Conservation (phyloP, 768 basidiomycete species). For the Coprinellus micaceus region DNA sequence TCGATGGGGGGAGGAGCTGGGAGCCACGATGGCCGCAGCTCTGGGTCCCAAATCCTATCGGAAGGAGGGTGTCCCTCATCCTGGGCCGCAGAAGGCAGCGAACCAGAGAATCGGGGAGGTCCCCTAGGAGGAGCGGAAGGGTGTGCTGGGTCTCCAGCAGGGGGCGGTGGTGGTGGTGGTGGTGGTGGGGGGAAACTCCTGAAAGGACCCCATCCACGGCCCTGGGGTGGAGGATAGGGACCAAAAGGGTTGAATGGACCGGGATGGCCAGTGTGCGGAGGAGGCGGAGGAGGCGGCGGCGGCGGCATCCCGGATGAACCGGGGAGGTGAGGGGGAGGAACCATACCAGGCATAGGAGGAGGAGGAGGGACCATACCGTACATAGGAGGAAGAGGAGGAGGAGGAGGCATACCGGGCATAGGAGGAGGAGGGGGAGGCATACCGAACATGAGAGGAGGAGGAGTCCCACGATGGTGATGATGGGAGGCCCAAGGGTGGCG, state of each 20-base stretch:
- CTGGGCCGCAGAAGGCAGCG: too few species aligned
- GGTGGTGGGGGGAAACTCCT: slow-evolving; percentile 10
- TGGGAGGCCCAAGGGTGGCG: neutral
- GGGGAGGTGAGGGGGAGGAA: too few species aligned
- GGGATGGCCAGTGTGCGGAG: slow-evolving; percentile 13
- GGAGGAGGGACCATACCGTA: too few species aligned
- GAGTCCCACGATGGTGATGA: neutral
- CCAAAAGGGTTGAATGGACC: neutral
- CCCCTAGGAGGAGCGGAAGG: slow-evolving; percentile 11
- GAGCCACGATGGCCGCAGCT: slow-evolving; percentile 4
- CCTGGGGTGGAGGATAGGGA: neutral
- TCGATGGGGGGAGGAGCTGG: slow-evolving; percentile 6
- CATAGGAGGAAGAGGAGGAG: too few species aligned
- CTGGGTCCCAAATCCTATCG: slow-evolving; percentile 2
- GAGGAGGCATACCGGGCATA: neutral
- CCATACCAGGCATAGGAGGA: too few species aligned
- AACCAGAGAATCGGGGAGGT: slow-evolving; percentile 7
- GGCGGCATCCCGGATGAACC: too few species aligned
- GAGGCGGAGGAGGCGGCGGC: slow-evolving; percentile 13
- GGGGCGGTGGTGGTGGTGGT: slow-evolving; percentile 17
- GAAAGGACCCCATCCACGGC: neutral
- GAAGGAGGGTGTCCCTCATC: too few species aligned
- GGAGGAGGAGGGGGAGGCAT: neutral
- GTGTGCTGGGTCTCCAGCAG: slow-evolving; percentile 17
- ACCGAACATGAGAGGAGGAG: neutral